Evolutionary conservation across 2,329 filamentous ascomycete species (phyloP).

Genomic region (Phyllosticta capitalensis): DNA sequence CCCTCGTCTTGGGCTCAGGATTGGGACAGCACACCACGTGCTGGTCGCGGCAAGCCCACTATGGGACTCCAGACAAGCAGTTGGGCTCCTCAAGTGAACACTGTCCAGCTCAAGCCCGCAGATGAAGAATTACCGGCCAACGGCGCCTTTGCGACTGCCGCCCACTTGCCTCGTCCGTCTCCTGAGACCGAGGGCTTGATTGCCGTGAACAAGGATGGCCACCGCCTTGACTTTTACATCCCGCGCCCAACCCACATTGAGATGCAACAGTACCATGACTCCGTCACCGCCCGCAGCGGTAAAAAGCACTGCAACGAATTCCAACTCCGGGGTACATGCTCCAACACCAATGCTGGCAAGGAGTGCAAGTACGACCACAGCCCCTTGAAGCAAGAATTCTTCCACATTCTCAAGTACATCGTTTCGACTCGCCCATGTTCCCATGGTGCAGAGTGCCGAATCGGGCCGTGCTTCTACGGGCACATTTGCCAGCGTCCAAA

Average conservation of each 20-base stretch:
- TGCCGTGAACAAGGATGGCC: constrained; percentile 37
- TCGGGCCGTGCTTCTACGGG: constrained; percentile 35
- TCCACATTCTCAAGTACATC: constrained; percentile 37
- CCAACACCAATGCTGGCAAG: neutral
- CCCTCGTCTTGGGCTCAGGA: neutral
- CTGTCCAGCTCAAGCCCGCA: neutral
- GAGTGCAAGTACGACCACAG: constrained; percentile 39
- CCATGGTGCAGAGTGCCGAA: constrained; percentile 32
- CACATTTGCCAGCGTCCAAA: constrained; percentile 34
- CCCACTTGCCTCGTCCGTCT: constrained; percentile 4
- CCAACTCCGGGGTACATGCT: constrained; percentile 35
- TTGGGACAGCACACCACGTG: neutral
- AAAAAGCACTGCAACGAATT: constrained; percentile 42
- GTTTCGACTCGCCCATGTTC: constrained; percentile 36
- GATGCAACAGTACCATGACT: constrained; percentile 3
- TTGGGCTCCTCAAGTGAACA: neutral
- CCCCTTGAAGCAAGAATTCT: constrained; percentile 29
- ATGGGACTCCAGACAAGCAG: neutral
- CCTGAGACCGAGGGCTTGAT: constrained; percentile 22
- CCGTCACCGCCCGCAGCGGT: constrained; percentile 13
- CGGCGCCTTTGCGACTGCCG: constrained; percentile 1
- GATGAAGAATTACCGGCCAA: neutral
- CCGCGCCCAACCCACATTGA: constrained; percentile 22
- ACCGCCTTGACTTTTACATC: constrained; percentile 39
- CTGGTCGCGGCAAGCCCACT: neutral